Percentiles rank a stretch among this genome's conserved stretches.
Evolutionary conservation across 306 rosid species (phyloP).

Genomic region (Castanea crenata): DNA sequence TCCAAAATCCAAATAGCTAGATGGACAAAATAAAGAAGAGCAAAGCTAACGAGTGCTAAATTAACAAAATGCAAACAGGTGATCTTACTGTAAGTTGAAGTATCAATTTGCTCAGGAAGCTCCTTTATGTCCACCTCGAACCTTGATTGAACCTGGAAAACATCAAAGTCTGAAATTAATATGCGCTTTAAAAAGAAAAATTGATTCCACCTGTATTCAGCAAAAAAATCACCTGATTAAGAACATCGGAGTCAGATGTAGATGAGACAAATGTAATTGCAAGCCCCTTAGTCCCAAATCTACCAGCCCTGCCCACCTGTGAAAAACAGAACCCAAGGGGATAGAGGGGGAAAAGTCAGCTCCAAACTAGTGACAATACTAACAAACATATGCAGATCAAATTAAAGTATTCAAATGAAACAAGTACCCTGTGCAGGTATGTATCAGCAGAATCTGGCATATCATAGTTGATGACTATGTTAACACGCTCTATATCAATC

Average conservation of each 20-base stretch:
- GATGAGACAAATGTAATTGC: conserved; percentile 97
- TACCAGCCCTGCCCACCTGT: conserved; percentile 98
- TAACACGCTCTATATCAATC: conserved; percentile 81
- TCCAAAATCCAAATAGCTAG: neutral
- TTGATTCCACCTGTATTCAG: neutral
- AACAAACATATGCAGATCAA: neutral
- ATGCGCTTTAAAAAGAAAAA: neutral
- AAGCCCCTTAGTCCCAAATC: conserved; percentile 98
- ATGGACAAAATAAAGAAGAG: neutral
- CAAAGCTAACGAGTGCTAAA: neutral
- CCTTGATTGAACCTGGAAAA: conserved; percentile 88
- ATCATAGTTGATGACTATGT: conserved; percentile 78
- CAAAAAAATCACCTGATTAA: conserved; percentile 61
- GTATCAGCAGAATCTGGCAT: conserved; percentile 80
- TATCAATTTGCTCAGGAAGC: conserved; percentile 98
- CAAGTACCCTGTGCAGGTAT: conserved; percentile 67
- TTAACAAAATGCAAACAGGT: neutral
- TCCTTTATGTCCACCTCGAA: conserved; percentile 96
- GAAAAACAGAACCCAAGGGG: neutral
- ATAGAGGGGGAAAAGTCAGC: neutral
- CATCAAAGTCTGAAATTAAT: conserved; percentile 9
- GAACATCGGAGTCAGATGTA: conserved; percentile 84
- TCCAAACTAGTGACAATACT: neutral
- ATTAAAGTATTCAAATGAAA: neutral
- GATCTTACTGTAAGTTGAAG: conserved; percentile 87